Evolutionary conservation across 192 early-diverging fungal genomes (phyloP).

Genomic region (Dissophora ornata): DNA sequence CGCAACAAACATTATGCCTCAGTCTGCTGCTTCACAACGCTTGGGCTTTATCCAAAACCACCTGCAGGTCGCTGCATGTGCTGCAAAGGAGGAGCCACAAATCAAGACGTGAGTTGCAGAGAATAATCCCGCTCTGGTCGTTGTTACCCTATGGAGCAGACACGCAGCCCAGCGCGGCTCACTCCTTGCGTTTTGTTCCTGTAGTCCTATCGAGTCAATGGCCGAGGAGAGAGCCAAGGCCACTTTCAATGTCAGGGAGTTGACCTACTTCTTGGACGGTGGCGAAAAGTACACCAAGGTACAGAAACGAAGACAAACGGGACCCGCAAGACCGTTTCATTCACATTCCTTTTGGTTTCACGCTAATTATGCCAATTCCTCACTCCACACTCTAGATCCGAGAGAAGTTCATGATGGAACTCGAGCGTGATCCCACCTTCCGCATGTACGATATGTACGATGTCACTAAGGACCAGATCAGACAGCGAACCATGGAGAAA

Average conservation of each 20-base stretch:
- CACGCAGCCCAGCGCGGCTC: no score
- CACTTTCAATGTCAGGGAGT: slow-evolving; percentile 78
- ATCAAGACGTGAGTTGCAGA: slow-evolving; percentile 36
- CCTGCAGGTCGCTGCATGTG: slow-evolving; percentile 33
- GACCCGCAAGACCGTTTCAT: no score
- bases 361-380: no score
- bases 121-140: no score
- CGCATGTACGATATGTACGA: slow-evolving; percentile 84
- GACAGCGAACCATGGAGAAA: slow-evolving; percentile 89
- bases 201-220: slow-evolving; percentile 58
- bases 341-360: no score
- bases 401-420: slow-evolving; percentile 84
- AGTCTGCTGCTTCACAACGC: slow-evolving; percentile 36
- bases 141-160: no score
- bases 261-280: slow-evolving; percentile 89
- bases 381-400: no score
- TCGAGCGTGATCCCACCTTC: slow-evolving; percentile 87
- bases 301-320: not conserved
- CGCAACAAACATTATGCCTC: slow-evolving; percentile 12
- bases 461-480: slow-evolving; percentile 76
- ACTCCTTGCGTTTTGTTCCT: no score
- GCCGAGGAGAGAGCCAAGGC: slow-evolving; percentile 78
- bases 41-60: slow-evolving; percentile 40
- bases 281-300: slow-evolving; percentile 67
- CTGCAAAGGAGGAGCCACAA: slow-evolving; percentile 26